A percentile compares a stretch with the other conserved stretches of the same genome.
Evolutionary conservation across 129 eudicot species (phyloP).

Genomic region (Saussurea involucrata): DNA sequence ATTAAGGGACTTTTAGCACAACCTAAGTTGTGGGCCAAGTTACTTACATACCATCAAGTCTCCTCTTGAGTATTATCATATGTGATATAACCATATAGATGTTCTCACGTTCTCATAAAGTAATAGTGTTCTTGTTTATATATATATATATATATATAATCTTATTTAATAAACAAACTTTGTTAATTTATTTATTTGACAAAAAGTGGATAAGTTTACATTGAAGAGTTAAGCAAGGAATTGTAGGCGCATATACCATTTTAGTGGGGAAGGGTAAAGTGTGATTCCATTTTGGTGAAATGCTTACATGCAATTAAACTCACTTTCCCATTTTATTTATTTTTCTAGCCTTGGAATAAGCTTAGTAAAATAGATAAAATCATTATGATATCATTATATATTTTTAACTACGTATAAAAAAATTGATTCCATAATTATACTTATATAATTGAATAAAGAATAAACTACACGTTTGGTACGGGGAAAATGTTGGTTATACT

Average conservation of each 20-base stretch:
- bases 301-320: slow-evolving; percentile 14
- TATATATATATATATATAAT: background rate
- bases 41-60: too few species aligned
- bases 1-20: too few species aligned
- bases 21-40: too few species aligned
- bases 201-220: background rate
- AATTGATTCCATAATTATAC: background rate
- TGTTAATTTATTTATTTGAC: background rate
- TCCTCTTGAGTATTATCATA: too few species aligned
- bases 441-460: background rate
- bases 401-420: background rate
- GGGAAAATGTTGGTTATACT: background rate
- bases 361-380: background rate
- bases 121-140: too few species aligned
- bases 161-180: background rate
- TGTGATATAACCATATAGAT: too few species aligned
- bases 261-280: slow-evolving; percentile 18
- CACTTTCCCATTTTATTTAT: slow-evolving; percentile 1
- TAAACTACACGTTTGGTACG: background rate
- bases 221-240: slow-evolving; percentile 14
- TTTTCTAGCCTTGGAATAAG: background rate
- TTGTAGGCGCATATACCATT: slow-evolving; percentile 10
- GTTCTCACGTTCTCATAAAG: too few species aligned
- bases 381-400: background rate
- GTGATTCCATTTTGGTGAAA: slow-evolving; percentile 5